Evolutionary conservation across 495 filamentous ascomycete species (phyloP), one percentile per base, ranked within the genome.

Genomic region (Podospora pseudoanserina): DNA sequence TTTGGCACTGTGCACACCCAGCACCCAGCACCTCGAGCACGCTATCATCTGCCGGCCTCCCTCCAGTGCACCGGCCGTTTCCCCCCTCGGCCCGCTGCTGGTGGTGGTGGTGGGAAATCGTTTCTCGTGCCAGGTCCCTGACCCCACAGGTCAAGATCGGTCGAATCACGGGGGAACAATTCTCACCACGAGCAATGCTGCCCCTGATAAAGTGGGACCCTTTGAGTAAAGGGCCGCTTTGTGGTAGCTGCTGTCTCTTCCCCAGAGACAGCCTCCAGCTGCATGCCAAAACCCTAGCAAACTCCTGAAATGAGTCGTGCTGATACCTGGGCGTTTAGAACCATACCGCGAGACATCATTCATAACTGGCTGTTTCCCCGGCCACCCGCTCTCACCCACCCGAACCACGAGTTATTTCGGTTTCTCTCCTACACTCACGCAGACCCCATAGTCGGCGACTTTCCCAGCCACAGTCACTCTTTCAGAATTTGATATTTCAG

Each of bases 381-480:
- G 78, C 75, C 76, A 71, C 75, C 68, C 72, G 55, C 55, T 58
- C 55, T 49, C n/a, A 58, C 72, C 75, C 70, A 72, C 72, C 65
- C 72, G 69, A 71, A 72, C 68, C 70, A 76, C 56, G 69, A 72
- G 70, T 73, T 75, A 75, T 75, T 70, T 78, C 75, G 69, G 63
- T 69, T 74, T 73, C 69, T 68, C 60, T 69, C 30, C 5, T 63
- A 16, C 67, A 70, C 74, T 62, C 69, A 70, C 74, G 66, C 70
- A 23, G 23, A 23, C 23, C 23, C 23, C 70, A 62, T 60, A 66
- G 16, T 68, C 65, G 77, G 72, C 73, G 67, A 72, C 73, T 69
- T 76, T 80, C 78, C 75, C 76, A 79, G 75, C 74, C 79, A 80
- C 76, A 65, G 79, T 81, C 82, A 82, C 82, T 85, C 83, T 76